Base-by-base conservation (phyloP, 2,329 filamentous ascomycete species). In the Penicillium sp. region DNA sequence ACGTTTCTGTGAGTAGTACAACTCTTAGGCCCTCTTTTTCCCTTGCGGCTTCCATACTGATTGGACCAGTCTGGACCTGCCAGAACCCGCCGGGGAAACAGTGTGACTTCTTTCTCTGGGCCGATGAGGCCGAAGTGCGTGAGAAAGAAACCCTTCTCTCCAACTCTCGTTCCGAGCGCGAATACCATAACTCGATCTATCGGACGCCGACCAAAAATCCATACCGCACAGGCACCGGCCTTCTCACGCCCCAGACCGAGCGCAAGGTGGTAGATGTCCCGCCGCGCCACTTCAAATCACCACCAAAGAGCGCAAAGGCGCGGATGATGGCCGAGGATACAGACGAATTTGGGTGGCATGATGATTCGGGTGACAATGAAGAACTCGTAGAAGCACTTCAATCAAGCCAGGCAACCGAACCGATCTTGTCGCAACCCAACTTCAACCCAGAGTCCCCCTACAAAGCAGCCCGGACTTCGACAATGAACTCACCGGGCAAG, bases 31-130 rank as follows among this genome's bases (percentile, higher is more conserved):
- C 15, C 5, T 10, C 3, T 10, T 20, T 8, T 31, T 24, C 7
- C 4, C 4, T 23, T 23, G 20, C 2, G 20, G 4, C 8, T 10
- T 25, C 4, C 3, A 6, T 31, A 4, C 7, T 28, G 13, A 6
- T 37, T 50, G 27, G 2, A 37, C 9, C 45, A 75, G 73, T 84
- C 64, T 82, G 81, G 56, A 79, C 76, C 3, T 85, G 81, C 59
- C 78, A 81, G 56, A 74, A 75, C 57, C 67, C 70, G 29, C 67
- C 73, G 45, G 60, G 67, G 2, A 67, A 75, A 40, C 69, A 74
- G 35, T 85, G 82, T 60, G 72, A 69, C 4, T 84, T 84, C 70
- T 85, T 84, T 49, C 71, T 84, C 0, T 85, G 81, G 81, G 74
- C 78, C 12, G 75, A 78, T 46, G 79, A 83, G 47, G 81, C 81